Percentiles rank a stretch among this genome's conserved stretches.
Conservation (phyloP, 1,284 basidiomycete species). For the Ganoderma leucocontextum region DNA sequence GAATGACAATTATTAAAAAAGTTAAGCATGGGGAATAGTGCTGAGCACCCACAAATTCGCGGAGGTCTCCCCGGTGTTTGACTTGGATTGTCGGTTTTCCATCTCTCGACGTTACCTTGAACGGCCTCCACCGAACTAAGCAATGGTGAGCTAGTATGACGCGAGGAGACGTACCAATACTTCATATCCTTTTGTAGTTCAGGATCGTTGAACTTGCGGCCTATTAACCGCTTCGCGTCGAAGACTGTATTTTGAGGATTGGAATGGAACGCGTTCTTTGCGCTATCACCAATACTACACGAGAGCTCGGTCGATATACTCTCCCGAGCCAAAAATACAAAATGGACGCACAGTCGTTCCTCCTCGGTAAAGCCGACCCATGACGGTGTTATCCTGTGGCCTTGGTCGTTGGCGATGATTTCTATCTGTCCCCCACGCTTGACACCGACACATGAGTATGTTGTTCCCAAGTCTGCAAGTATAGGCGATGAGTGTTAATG, state of each 20-base stretch:
- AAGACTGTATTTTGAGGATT: conserved; percentile 97
- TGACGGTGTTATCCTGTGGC: conserved; percentile 96
- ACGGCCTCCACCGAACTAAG: conserved; percentile 59
- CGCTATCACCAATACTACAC: conserved; percentile 75
- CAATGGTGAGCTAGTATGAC: neutral
- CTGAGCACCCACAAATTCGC: conserved; percentile 74
- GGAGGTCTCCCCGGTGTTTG: conserved; percentile 84
- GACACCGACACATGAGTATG: conserved; percentile 89
- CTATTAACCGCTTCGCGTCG: conserved; percentile 97
- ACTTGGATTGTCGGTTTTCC: conserved; percentile 91
- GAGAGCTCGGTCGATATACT: neutral
- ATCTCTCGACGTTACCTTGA: conserved; percentile 79
- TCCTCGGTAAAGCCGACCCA: conserved; percentile 93
- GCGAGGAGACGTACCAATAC: conserved; percentile 65
- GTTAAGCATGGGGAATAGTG: neutral
- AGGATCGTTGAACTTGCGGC: conserved; percentile 82
- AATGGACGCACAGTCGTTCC: conserved; percentile 79
- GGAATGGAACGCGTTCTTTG: conserved; percentile 81
- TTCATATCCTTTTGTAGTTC: conserved; percentile 86
- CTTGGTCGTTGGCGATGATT: conserved; percentile 97
- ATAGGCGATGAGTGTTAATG: neutral
- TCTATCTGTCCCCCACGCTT: conserved; percentile 93
- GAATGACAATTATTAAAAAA: neutral
- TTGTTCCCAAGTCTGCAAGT: conserved; percentile 77
- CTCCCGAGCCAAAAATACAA: neutral